Evolutionary conservation across 129 eudicot species (phyloP), one percentile per base, ranked within the genome.

Genomic region (Rutidosis leptorrhynchoides): DNA sequence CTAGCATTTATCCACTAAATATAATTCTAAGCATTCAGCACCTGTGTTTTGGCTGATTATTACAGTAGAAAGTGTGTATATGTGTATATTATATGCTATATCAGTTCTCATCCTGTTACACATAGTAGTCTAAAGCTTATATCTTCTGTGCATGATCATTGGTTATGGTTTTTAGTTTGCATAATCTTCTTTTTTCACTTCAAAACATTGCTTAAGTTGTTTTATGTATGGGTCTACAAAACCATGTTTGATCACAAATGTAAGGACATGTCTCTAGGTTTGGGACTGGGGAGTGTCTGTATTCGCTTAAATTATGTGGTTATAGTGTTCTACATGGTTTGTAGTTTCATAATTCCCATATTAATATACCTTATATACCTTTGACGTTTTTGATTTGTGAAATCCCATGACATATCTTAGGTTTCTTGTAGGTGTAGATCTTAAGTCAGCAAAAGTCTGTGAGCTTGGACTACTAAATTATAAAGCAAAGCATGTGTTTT

Each of bases 401-500:
- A 35, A 12, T 9, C 42, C 42, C 42, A 35, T n/a, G n/a, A n/a
- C n/a, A n/a, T n/a, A n/a, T n/a, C 9, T 1, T 46, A 16, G 14
- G 6, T 46, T 20, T 46, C 16, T 46, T n/a, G 3, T n/a, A 94
- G 99, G 89, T 73, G 97, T 94, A 62, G 99, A 94, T 78, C 79
- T 94, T 64, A 83, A 93, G 75, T 82, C 99, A 61, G 86, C 99
- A 29, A 89, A 89, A 83, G 87, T 94, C 33, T 94, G 99, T 77
- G 99, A 94, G 79, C 87, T 94, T 75, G 97, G 99, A 45, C 78
- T 94, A 54, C 65, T 94, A 9, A 89, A 89, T 74, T 94, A 84
- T 80, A 89, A 89, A 78, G 99, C 99, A 42, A 94, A 89, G 82
- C 82, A 80, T 68, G 99, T 89, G 6, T 84, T 94, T 79, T 84